Evolutionary conservation across 1,139 yeast genomes (phyloP).

Genomic region (Zygosaccharomyces sapae): DNA sequence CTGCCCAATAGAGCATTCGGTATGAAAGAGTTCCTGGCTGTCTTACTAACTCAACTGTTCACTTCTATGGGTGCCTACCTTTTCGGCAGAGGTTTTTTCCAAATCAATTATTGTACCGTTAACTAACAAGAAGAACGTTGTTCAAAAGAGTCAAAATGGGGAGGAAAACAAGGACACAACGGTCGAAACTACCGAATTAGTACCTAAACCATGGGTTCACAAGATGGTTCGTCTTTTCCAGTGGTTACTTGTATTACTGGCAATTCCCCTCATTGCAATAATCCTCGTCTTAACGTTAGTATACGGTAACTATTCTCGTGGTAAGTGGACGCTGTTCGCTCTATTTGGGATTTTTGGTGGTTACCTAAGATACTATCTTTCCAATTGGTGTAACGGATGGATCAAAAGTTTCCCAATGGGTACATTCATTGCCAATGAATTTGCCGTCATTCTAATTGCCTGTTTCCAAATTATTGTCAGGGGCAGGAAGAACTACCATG

Average conservation of each 20-base stretch:
- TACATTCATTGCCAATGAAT: conserved; percentile 64
- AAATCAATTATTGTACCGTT: conserved; percentile 9
- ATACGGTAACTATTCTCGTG: conserved; percentile 29
- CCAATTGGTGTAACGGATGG: conserved; percentile 47
- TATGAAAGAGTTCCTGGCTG: conserved; percentile 56
- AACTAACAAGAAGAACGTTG: background rate
- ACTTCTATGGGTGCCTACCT: conserved; percentile 31
- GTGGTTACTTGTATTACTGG: conserved; percentile 11
- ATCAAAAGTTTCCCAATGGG: conserved; percentile 58
- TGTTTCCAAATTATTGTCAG: conserved; percentile 48
- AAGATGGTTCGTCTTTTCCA: conserved; percentile 11
- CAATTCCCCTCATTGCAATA: conserved; percentile 27
- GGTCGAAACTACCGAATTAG: conserved; percentile 5
- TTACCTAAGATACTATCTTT: conserved; percentile 50
- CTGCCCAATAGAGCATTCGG: conserved; percentile 75
- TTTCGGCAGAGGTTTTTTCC: conserved; percentile 15
- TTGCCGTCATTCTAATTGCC: conserved; percentile 57
- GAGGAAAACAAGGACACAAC: conserved; percentile 1
- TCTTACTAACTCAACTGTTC: conserved; percentile 37
- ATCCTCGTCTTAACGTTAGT: conserved; percentile 30
- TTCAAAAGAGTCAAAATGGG: background rate
- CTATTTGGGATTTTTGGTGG: conserved; percentile 34
- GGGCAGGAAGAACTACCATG: conserved; percentile 38
- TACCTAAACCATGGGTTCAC: conserved; percentile 8
- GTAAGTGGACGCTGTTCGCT: conserved; percentile 32